These are phyloP conservation scores for Discostella pseudostelligera DNA, from an alignment of 108 stramenopile species.

Conservation along the genomic window DNA sequence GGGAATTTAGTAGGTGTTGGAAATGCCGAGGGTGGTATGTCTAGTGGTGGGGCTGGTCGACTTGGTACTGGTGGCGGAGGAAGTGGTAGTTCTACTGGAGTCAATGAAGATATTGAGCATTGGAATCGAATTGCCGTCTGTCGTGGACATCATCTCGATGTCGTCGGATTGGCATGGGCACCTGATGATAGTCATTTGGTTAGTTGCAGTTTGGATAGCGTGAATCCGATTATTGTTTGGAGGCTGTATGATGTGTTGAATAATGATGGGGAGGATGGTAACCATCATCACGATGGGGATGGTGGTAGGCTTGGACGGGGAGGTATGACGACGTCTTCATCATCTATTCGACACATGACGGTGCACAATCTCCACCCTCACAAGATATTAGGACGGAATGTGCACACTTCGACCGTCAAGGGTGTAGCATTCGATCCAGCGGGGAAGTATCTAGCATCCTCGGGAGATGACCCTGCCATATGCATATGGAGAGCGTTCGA, in stretches of 20 bases:
- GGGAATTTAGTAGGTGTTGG: conserved; percentile 56
- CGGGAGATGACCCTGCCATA: conserved; percentile 84
- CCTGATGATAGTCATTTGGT: conserved; percentile 87
- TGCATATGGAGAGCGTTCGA: conserved; percentile 88
- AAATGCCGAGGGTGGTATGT: background rate
- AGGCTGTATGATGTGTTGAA: conserved; percentile 61
- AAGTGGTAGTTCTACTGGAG: background rate
- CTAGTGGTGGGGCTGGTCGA: background rate
- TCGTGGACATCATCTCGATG: conserved; percentile 84
- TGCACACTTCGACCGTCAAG: conserved; percentile 84
- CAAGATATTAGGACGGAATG: conserved; percentile 69
- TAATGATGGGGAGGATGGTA: conserved; percentile 1
- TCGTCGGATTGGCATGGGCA: conserved; percentile 88
- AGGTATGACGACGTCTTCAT: background rate
- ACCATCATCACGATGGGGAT: too few relatives aligned
- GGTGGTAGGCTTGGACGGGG: background rate
- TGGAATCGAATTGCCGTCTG: conserved; percentile 86
- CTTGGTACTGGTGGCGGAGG: background rate
- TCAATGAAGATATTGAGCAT: conserved; percentile 56
- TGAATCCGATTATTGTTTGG: conserved; percentile 87
- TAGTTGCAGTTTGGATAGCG: conserved; percentile 81
- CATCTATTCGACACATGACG: background rate
- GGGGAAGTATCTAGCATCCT: conserved; percentile 76
- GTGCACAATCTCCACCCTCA: conserved; percentile 64
- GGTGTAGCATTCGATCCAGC: conserved; percentile 88